Evolutionary conservation across 2,329 filamentous ascomycete species (phyloP), one percentile per base, ranked within the genome.

Genomic region (Fusarium goolgardi): DNA sequence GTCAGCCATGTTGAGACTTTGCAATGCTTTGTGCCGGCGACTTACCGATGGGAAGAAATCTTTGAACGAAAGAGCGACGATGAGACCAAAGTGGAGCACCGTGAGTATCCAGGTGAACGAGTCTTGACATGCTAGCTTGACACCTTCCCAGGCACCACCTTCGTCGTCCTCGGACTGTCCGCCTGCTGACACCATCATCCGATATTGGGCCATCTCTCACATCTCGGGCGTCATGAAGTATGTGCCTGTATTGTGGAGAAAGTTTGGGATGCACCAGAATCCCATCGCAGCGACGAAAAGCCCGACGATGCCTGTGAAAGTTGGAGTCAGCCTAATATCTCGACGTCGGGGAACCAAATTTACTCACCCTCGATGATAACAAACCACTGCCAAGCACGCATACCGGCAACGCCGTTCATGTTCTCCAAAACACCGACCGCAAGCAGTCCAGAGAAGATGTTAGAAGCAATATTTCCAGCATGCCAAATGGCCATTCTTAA

Each of bases 21-120:
- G 15, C 3, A n/a, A 18, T 0, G 6, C 5, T 8, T 27, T 27
- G 16, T n/a, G 3, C 10, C 11, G 10, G 44, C 1, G 18, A 23
- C 49, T 51, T 18, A 40, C 35, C 10, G 49, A 51, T 40, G 49
- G 49, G 25, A 51, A 51, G 49, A 51, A 51, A 18, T 51, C 49
- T 4, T 51, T 51, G 49, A 51, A 51, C 6, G 49, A 51, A 31
- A 51, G 35, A 4, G 49, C 49, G 35, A 51, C 49, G 3, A 51
- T 51, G 15, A 51, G 49, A 31, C 49, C 49, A 40, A 51, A 51
- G 25, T 51, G 35, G n/a, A 51, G 49, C 4, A 51, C n/a, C 10
- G 35, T 51, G n/a, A 31, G 40, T 2, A 51, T 51, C 49, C 35
- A 51, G 25, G 49, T 51, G 13, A 40, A 51, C 4, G 49, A 35